These are phyloP conservation scores for Herpetospermum pedunculosum DNA, from an alignment of 306 rosid species.

Conservation along the genomic window DNA sequence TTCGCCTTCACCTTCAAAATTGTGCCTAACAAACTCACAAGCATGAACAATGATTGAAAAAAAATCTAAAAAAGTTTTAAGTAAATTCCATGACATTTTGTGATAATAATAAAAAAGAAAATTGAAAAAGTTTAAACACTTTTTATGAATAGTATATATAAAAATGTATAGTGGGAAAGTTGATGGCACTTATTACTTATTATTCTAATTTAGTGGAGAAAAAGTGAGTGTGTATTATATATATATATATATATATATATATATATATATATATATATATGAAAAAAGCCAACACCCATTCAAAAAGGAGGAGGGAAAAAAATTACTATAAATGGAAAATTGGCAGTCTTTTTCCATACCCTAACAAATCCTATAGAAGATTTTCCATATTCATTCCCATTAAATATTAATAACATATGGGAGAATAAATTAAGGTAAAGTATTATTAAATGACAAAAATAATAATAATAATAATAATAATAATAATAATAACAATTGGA, in stretches of 20 bases:
- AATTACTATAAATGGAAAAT: background rate
- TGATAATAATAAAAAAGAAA: background rate
- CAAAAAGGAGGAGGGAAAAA: background rate
- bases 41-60: background rate
- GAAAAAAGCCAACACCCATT: background rate
- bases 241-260: no score
- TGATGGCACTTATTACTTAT: no score
- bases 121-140: background rate
- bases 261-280: no score
- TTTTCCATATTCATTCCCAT: background rate
- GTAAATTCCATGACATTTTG: background rate
- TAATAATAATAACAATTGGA: no score
- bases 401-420: background rate
- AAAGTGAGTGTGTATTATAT: background rate
- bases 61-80: background rate
- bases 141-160: background rate
- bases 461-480: no score
- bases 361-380: background rate
- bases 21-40: no score
- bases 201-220: background rate
- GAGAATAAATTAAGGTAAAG: background rate
- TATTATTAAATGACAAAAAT: no score
- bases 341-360: background rate
- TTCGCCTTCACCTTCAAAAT: no score
- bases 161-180: background rate